Conservation (phyloP, 768 basidiomycete genomes). For the Chalciporus piperatus region DNA sequence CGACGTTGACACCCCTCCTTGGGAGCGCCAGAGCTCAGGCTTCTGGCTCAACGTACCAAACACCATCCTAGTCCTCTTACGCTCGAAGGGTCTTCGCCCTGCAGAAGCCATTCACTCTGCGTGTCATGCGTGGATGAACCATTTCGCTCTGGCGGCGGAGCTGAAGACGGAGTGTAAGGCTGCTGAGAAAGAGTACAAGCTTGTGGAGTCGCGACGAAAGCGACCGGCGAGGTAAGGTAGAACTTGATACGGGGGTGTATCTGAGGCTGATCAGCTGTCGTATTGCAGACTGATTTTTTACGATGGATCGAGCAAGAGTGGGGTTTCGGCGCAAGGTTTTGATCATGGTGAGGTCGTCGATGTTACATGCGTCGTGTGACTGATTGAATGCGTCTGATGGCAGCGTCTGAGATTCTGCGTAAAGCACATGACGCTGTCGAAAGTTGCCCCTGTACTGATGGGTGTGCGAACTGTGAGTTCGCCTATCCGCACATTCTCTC, state of each 20-base stretch:
- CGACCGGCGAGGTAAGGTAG: slow-evolving; percentile 49
- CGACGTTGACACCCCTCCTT: slow-evolving; percentile 74
- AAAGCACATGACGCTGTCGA: slow-evolving; percentile 58
- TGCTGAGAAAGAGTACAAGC: slow-evolving; percentile 68
- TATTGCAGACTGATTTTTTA: slow-evolving; percentile 76
- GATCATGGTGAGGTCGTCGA: slow-evolving; percentile 58
- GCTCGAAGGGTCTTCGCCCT: slow-evolving; percentile 52
- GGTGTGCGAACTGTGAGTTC: slow-evolving; percentile 65
- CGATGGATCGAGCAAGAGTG: slow-evolving; percentile 67
- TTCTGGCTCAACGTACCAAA: slow-evolving; percentile 78
- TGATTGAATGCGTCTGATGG: neutral
- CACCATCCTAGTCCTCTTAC: slow-evolving; percentile 49
- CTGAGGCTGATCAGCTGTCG: too few species aligned
- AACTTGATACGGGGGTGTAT: neutral
- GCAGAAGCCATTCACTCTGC: slow-evolving; percentile 86
- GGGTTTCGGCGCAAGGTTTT: slow-evolving; percentile 74
- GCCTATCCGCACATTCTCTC: neutral
- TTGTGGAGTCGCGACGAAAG: slow-evolving; percentile 50
- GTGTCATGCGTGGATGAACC: slow-evolving; percentile 78
- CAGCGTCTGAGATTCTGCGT: slow-evolving; percentile 54
- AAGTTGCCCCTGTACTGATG: slow-evolving; percentile 62
- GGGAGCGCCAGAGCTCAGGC: slow-evolving; percentile 70
- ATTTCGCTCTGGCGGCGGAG: slow-evolving; percentile 66
- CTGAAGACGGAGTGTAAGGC: slow-evolving; percentile 83
- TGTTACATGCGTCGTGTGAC: neutral